phyloP scores from a whole-genome alignment of 139 green algal species.

The Closterium sp. region DNA sequence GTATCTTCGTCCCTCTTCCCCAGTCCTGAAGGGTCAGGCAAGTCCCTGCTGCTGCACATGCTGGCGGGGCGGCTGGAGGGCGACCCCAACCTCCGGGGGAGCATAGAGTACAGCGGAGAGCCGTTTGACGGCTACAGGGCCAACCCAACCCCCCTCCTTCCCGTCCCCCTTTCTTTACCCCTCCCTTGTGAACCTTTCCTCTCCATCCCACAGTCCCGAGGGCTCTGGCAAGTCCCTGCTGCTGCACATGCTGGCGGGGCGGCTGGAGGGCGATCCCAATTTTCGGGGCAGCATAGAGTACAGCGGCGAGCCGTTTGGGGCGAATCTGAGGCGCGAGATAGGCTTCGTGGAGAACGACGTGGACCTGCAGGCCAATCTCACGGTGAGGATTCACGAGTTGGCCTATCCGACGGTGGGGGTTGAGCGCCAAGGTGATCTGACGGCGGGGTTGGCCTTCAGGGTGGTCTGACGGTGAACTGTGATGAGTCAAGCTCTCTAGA shows the following conservation, averaged over 20 bases:
- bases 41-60: constrained; percentile 13
- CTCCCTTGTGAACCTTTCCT: neutral
- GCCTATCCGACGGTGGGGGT: neutral
- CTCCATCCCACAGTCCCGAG: neutral
- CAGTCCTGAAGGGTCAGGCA: constrained; percentile 28
- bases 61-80: neutral
- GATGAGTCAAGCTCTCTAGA: too few species aligned
- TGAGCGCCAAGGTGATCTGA: neutral
- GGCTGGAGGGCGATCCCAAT: neutral
- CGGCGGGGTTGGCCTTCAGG: neutral
- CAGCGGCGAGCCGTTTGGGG: constrained; percentile 19
- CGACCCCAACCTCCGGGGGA: neutral
- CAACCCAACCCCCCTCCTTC: neutral
- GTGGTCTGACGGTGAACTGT: too few species aligned
- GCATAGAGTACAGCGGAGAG: constrained; percentile 30
- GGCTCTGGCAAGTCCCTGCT: constrained; percentile 38
- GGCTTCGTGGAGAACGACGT: constrained; percentile 22
- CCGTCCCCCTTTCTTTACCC: neutral
- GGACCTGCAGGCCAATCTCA: constrained; percentile 23
- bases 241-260: constrained; percentile 29
- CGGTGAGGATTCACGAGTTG: constrained; percentile 11
- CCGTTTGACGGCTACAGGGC: neutral
- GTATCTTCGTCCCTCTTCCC: too few species aligned
- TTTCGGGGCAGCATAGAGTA: constrained; percentile 18
- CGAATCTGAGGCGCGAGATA: constrained; percentile 12